Percentiles rank a stretch among this genome's conserved stretches.
Conservation (phyloP, 129 eudicot species). For the Lactuca saligna region DNA sequence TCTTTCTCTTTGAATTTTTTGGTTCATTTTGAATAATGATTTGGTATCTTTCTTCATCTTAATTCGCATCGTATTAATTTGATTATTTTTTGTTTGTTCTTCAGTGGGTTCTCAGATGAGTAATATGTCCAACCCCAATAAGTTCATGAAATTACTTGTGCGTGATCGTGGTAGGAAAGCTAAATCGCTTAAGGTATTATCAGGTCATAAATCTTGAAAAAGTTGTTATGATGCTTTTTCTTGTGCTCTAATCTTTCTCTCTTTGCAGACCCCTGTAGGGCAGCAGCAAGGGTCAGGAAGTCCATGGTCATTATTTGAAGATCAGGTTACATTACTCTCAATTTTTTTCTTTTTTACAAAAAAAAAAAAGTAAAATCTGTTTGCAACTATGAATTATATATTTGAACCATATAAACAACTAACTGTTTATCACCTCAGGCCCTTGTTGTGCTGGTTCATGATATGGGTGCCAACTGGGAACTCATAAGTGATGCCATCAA, state of each 20-base stretch:
- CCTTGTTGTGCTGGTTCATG: conserved; percentile 96
- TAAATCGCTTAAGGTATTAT: conserved; percentile 72
- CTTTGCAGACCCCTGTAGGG: conserved; percentile 56
- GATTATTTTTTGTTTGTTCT: conserved; percentile 50
- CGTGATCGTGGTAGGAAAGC: conserved; percentile 83
- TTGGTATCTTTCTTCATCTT: neutral
- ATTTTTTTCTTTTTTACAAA: neutral
- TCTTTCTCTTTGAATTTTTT: conserved; percentile 14
- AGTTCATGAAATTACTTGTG: conserved; percentile 69
- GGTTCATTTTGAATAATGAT: conserved; percentile 1
- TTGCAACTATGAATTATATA: neutral
- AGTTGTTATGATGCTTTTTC: conserved; percentile 7
- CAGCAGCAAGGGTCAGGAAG: conserved; percentile 79
- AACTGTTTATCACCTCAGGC: conserved; percentile 50
- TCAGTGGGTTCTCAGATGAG: conserved; percentile 91
- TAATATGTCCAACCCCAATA: conserved; percentile 83
- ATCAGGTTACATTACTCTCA: conserved; percentile 53
- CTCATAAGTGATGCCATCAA: conserved; percentile 91
- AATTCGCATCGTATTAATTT: neutral
- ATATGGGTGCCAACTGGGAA: conserved; percentile 99
- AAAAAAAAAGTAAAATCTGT: too few species aligned
- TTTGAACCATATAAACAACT: neutral
- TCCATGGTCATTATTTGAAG: conserved; percentile 89
- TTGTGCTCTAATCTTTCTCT: neutral
- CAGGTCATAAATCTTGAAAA: neutral